These are phyloP conservation scores for Irpex rosettiformis DNA, from an alignment of 1,284 basidiomycete species.

Conservation along the genomic window DNA sequence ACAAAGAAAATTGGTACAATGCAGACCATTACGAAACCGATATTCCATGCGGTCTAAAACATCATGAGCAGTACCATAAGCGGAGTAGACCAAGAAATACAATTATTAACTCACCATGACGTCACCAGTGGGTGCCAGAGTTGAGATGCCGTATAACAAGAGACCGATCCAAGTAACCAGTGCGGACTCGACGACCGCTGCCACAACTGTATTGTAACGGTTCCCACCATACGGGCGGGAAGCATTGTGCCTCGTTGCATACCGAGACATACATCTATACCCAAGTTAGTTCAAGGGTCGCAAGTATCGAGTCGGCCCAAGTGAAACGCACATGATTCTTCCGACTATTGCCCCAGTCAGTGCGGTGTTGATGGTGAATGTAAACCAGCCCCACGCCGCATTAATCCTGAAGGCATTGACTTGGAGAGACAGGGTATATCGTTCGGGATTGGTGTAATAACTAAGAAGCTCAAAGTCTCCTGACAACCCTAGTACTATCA, in stretches of 20 bases:
- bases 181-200: conserved; percentile 23
- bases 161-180: conserved; percentile 24
- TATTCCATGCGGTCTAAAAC: neutral
- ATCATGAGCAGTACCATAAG: neutral
- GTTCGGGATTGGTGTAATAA: conserved; percentile 12
- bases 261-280: neutral
- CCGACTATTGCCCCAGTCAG: conserved; percentile 21
- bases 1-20: conserved; percentile 10
- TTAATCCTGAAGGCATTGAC: conserved; percentile 20
- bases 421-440: conserved; percentile 20
- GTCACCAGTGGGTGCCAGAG: conserved; percentile 20
- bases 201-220: conserved; percentile 13
- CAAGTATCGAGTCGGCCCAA: neutral
- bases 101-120: conserved; percentile 14
- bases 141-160: conserved; percentile 20
- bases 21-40: conserved; percentile 12
- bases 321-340: conserved; percentile 18
- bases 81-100: neutral
- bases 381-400: conserved; percentile 25
- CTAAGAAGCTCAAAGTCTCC: conserved; percentile 21
- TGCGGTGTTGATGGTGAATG: conserved; percentile 21
- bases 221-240: neutral
- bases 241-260: neutral
- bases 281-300: neutral
- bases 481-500: conserved; percentile 21